Base-by-base conservation (phyloP, 495 filamentous ascomycete genomes). In the Penicillium verhagenii region DNA sequence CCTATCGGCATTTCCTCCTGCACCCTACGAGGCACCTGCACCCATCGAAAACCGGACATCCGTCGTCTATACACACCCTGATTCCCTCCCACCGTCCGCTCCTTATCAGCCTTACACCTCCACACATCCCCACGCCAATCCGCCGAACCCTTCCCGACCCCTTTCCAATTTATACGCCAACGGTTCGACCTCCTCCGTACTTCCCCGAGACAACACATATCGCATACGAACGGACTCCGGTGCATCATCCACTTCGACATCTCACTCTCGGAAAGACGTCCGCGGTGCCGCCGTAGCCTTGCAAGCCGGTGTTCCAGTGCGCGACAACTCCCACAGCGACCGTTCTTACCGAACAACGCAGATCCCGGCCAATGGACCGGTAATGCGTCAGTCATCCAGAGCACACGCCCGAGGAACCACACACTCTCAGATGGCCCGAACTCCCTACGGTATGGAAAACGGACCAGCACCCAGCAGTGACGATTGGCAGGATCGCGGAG, bases 401-500 rank as follows among this genome's bases (percentile, higher is more conserved):
- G 68, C 72, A 31, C 65, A 79, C 60, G 65, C 75, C 63, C 65
- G 72, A 57, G 54, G 63, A 40, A 66, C 61, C 50, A 82, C 79
- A 31, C 74, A 82, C 24, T 65, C 84, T 43, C 87, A 87, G 50
- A 81, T 85, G 37, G 60, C 73, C 11, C 75, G 73, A 11, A 68
- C 75, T 6, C 78, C 81, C 21, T 87, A 90, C 60, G 77, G 71
- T 23, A 62, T 80, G 47, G 89, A 94, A 60, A 81, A 84, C 43
- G 85, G 83, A 3, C 81, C 83, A 5, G 65, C 82, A 23, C 71
- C 83, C 4, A 92, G 86, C 64, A 93, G 85, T 65, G 93, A 96
- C 52, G 93, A 97, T 43, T 97, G 94, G 94, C 88, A 96, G 70
- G 94, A 98, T 19, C 86, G 85, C 50, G 93, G 94, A 35, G 94